These are phyloP conservation scores for Podaxis carcinomalis DNA, from an alignment of 768 basidiomycete genomes.

Conservation along the genomic window DNA sequence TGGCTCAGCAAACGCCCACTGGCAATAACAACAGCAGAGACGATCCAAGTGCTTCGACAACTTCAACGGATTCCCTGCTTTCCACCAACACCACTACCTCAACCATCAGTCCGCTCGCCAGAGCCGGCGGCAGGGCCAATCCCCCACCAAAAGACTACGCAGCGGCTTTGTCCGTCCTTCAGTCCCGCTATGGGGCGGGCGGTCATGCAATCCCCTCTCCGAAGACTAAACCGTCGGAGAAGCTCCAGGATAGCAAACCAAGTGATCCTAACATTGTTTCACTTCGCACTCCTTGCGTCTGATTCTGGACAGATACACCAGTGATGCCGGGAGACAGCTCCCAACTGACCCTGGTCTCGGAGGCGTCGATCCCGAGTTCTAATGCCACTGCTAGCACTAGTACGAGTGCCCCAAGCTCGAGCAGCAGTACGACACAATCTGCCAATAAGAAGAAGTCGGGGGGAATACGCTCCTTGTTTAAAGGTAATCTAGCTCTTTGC, in stretches of 20 bases:
- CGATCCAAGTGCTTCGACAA: neutral
- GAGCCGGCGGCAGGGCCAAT: neutral
- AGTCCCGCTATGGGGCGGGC: conserved; percentile 31
- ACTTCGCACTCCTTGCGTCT: too few species aligned
- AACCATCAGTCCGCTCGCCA: conserved; percentile 1
- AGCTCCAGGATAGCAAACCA: conserved; percentile 1
- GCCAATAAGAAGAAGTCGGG: neutral
- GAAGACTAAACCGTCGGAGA: conserved; percentile 18
- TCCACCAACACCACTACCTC: conserved; percentile 4
- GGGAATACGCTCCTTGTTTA: conserved; percentile 19
- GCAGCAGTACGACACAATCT: neutral
- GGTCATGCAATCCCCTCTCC: conserved; percentile 25
- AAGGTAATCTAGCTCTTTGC: conserved; percentile 11
- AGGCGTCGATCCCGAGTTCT: neutral
- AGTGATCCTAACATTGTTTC: neutral
- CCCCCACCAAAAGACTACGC: conserved; percentile 31
- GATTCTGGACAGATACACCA: neutral
- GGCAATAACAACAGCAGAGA: neutral
- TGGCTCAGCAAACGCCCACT: neutral
- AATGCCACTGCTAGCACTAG: conserved; percentile 8
- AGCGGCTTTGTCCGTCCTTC: conserved; percentile 30
- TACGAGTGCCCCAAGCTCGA: conserved; percentile 4
- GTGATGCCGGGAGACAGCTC: neutral
- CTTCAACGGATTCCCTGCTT: conserved; percentile 1
- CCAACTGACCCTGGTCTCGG: conserved; percentile 1